A percentile compares a stretch with the other conserved stretches of the same genome.
Evolutionary conservation across 108 stramenopile genomes (phyloP).

Genomic region (Cylindrotheca closterium): DNA sequence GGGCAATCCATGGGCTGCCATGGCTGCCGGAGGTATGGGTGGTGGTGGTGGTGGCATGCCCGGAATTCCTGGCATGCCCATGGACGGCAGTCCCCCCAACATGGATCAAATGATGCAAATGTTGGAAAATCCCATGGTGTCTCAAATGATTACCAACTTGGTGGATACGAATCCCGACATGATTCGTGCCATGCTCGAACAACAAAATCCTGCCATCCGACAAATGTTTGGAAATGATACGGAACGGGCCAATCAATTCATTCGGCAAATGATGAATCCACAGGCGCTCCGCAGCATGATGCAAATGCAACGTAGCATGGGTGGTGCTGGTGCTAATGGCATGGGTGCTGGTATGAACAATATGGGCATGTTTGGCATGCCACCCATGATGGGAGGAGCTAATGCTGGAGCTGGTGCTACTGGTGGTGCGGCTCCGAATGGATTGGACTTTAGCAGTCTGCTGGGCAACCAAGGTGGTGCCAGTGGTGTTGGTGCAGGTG

Average conservation of each 20-base stretch:
- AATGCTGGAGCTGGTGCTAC: background rate
- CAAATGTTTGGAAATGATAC: constrained; percentile 79
- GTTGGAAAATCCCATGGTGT: constrained; percentile 67
- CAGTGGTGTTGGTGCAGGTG: constrained; percentile 2
- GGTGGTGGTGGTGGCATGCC: constrained; percentile 1
- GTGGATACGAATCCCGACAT: constrained; percentile 68
- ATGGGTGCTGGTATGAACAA: constrained; percentile 23
- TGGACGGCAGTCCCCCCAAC: constrained; percentile 12
- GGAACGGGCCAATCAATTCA: constrained; percentile 36
- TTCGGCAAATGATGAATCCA: constrained; percentile 80
- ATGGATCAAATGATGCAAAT: constrained; percentile 60
- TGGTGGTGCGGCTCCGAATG: constrained; percentile 19
- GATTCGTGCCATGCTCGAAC: constrained; percentile 59
- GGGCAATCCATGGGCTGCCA: constrained; percentile 52
- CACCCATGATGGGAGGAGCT: constrained; percentile 1
- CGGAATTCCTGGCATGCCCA: constrained; percentile 5
- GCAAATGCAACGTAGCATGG: constrained; percentile 68
- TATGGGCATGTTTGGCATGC: constrained; percentile 27
- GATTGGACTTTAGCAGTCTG: constrained; percentile 63
- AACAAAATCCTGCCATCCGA: constrained; percentile 71
- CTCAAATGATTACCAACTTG: constrained; percentile 70
- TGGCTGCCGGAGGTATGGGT: no score
- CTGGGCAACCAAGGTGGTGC: background rate
- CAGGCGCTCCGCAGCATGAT: constrained; percentile 67
- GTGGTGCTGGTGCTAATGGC: constrained; percentile 19